Evolutionary conservation across 306 rosid genomes (phyloP).

Genomic region (Quercus berberidifolia): DNA sequence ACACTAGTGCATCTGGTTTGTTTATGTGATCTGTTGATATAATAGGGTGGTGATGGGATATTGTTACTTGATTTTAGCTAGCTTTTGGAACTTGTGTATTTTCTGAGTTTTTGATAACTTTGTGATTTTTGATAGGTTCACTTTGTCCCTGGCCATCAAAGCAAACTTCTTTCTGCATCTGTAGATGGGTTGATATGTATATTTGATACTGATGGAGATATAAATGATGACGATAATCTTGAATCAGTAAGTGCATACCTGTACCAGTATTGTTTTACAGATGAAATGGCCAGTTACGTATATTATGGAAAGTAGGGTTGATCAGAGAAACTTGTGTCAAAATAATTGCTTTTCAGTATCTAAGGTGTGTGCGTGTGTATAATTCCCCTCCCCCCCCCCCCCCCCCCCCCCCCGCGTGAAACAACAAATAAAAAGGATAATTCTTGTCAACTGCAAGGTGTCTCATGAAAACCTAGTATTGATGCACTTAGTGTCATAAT

Average conservation of each 20-base stretch:
- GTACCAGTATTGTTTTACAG: not conserved
- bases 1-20: not conserved
- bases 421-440: too few species aligned
- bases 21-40: not conserved
- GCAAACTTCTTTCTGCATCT: constrained; percentile 90
- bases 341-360: not conserved
- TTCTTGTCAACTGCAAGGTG: not conserved
- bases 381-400: not conserved
- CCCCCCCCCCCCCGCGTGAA: too few species aligned
- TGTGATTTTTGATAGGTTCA: constrained; percentile 58
- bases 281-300: not conserved
- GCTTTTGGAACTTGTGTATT: not conserved
- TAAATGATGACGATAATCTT: constrained; percentile 80
- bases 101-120: not conserved
- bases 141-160: constrained; percentile 65
- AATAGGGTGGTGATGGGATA: not conserved
- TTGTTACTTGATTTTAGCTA: not conserved
- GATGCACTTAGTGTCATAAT: not conserved
- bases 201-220: constrained; percentile 74
- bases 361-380: not conserved
- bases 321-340: not conserved
- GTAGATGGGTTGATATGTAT: constrained; percentile 90
- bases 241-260: constrained; percentile 60
- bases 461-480: not conserved
- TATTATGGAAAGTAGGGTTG: not conserved